Base-by-base conservation (phyloP, 208 protist genomes). In the Strigomonas culicis region DNA sequence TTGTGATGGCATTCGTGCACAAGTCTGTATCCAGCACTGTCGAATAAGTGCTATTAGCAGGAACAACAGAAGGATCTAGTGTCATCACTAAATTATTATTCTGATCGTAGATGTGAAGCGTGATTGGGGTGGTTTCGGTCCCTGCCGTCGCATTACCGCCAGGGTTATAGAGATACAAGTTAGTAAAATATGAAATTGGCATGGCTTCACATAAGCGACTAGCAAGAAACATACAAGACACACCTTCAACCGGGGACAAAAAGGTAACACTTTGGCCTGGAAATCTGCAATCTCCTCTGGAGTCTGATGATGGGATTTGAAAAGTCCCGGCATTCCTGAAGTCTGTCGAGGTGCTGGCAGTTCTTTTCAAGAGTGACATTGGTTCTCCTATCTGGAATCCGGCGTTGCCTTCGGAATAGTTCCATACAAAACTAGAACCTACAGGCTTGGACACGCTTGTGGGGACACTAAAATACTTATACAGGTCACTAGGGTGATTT, bases 391-490 rank as follows among this genome's bases (percentile, higher is more conserved):
- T 53, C 15, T 51, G 15, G 47, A 77, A 75, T 22, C 52, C 46
- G 17, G 7, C 13, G 39, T 50, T 15, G 28, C 11, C 52, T 24
- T 10, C 8, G 8, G 41, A 55, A 55, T 32, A 55, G 21, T 22
- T 11, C 49, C 25, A 46, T 13, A 34, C 4, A 34, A 25, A 34
- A 1, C 17, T 47, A 17, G 36, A 32, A 32, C 60, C 21, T 0
- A n/a, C 27, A 43, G 78, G 81, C 34, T 82, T 71, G 11, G 60
- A 27, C 46, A 88, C 62, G 39, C 13, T 58, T 15, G 73, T 84
- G 24, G 87, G 84, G 4, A 94, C 70, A 21, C 32, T 65, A 72
- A 90, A 91, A 74, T 88, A 94, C 24, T 61, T 68, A 66, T 80
- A 87, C 10, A 91, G 44, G 34, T 79, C 74, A 15, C 66, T 58